phyloP scores from a whole-genome alignment of 345 rosid species.

The Populus davidiana region DNA sequence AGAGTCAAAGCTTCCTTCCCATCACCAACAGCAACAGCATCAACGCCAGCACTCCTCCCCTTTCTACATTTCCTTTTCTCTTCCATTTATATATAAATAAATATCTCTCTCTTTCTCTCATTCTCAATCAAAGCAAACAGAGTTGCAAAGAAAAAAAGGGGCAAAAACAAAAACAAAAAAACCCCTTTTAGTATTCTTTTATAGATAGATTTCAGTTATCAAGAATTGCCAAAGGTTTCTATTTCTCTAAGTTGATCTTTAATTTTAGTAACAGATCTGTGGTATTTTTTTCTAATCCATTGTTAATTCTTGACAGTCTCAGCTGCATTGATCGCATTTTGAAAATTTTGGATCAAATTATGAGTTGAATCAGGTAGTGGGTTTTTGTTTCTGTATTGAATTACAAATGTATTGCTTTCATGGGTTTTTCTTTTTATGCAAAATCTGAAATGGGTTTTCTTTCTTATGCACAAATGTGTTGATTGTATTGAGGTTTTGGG shows the following conservation, averaged over 20 bases:
- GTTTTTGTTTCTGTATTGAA: neutral
- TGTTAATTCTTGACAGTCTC: neutral
- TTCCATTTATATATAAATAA: neutral
- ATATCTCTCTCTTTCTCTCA: neutral
- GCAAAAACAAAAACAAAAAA: too few species aligned
- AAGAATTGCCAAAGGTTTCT: neutral
- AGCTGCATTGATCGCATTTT: neutral
- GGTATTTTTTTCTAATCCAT: neutral
- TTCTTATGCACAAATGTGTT: constrained; percentile 9
- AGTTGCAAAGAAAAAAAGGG: constrained; percentile 14
- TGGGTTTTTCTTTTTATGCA: neutral
- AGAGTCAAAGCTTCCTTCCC: constrained; percentile 4
- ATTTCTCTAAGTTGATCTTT: neutral
- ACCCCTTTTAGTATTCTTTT: neutral
- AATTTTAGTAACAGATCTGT: neutral
- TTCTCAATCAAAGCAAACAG: neutral
- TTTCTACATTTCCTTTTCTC: neutral
- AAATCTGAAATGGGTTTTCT: too few species aligned
- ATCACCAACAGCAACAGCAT: neutral
- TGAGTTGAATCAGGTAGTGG: neutral
- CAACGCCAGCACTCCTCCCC: neutral
- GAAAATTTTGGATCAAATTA: neutral
- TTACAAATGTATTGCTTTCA: neutral
- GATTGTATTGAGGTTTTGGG: constrained; percentile 12
- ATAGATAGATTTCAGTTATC: neutral